Base-by-base conservation (phyloP, 345 rosid species). In the Gossypium ekmanianum region DNA sequence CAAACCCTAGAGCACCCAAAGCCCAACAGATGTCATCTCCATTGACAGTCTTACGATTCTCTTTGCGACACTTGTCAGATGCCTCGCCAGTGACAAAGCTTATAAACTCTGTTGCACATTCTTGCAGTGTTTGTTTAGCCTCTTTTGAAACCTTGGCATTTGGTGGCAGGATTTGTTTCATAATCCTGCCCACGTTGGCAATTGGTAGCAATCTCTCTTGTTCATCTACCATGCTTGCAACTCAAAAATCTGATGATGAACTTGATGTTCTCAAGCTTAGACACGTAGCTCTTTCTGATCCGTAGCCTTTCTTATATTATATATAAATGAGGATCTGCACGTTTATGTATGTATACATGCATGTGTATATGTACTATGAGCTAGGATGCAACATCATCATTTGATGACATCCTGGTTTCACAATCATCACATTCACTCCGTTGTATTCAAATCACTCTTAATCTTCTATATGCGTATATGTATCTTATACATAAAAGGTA, bases 1-100 rank as follows among this genome's bases (percentile, higher is more conserved):
- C 97, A 65, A 92, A 87, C 80, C 97, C 95, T 61, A 92, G 86
- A 75, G 93, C 79, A 75, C 86, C 83, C 14, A 92, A 80, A 80
- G 97, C 94, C 97, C 97, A 92, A 82, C 93, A 90, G 74, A 92
- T 86, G 79, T 92, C 97, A 24, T 90, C 93, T 81, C 97, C 97
- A 56, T 87, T 92, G 79, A 92, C 84, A 3, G 94, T 89, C 90
- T 89, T 92, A 9, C 97, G 88, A 79, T 92, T 92, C 90, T 92
- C 97, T 81, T 84, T 92, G 75, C 89, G 94, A 77, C 97, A 92
- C 87, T 81, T 92, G 77, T 90, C 93, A 18, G 97, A 86, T n/a
- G 97, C 97, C 85, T 92, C 97, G 18, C 88, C 87, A 0, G 97
- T 90, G 72, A 92, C 93, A 73, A 92, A 92, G 79, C 97, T 92